Evolutionary conservation across 2,329 filamentous ascomycete species (phyloP).

Genomic region (Cercospora citrullina): DNA sequence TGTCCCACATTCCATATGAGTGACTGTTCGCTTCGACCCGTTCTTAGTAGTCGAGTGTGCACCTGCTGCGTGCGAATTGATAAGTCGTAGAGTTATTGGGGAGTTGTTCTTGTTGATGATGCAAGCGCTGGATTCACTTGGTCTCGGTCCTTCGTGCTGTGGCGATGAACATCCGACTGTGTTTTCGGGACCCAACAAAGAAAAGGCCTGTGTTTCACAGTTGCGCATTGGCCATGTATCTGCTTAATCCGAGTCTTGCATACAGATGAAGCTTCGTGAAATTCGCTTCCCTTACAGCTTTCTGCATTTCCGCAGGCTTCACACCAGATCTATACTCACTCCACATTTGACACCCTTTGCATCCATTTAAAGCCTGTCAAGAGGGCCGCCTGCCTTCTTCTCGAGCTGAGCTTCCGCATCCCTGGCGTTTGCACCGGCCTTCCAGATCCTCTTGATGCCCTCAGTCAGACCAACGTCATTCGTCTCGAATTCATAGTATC

Average conservation of each 20-base stretch:
- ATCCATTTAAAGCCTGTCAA: constrained; percentile 4
- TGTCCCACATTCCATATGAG: neutral
- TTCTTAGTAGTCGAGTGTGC: neutral
- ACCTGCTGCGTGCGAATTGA: neutral
- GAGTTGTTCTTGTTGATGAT: neutral
- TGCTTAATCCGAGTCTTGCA: neutral
- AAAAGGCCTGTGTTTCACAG: neutral
- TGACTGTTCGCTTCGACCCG: neutral
- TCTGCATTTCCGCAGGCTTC: neutral
- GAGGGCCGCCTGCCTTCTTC: constrained; percentile 16
- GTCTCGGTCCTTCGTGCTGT: neutral
- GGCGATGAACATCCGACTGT: neutral
- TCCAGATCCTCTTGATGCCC: constrained; percentile 86
- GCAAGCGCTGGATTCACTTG: neutral
- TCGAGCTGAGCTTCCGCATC: constrained; percentile 24
- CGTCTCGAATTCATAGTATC: constrained; percentile 97
- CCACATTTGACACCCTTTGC: neutral
- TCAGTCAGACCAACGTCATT: constrained; percentile 95
- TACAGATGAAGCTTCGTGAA: neutral
- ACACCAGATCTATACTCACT: neutral
- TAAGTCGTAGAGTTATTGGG: neutral
- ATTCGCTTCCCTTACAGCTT: neutral
- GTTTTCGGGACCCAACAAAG: neutral
- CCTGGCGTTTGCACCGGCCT: constrained; percentile 51
- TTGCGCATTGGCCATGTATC: neutral